A percentile compares a stretch with the other conserved stretches of the same genome.
These are phyloP conservation scores for Mangifera indica DNA, from an alignment of 345 rosid species.

Conservation along the genomic window DNA sequence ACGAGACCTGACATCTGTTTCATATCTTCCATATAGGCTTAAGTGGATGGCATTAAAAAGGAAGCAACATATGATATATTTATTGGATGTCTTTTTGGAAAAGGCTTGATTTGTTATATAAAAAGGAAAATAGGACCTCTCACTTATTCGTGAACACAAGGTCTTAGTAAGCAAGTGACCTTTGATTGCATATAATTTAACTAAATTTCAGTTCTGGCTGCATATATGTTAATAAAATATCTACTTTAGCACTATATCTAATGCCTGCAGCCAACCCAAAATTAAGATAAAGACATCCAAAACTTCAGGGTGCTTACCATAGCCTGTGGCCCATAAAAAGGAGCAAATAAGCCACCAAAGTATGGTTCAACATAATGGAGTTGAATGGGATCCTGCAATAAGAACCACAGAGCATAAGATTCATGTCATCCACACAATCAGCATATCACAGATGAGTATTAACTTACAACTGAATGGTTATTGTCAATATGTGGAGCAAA, in stretches of 20 bases:
- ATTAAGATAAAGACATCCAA: not conserved
- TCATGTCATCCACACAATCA: constrained; percentile 11
- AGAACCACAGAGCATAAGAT: constrained; percentile 15
- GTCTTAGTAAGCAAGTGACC: not conserved
- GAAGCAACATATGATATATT: not conserved
- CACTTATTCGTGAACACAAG: not conserved
- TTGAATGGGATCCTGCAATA: constrained; percentile 44
- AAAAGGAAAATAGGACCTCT: not conserved
- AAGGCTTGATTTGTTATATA: not conserved
- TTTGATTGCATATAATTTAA: not conserved
- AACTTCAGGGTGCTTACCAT: constrained; percentile 34
- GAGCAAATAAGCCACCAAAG: constrained; percentile 41
- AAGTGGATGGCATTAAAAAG: not conserved
- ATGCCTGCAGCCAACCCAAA: not conserved
- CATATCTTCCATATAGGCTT: not conserved
- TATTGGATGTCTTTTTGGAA: not conserved
- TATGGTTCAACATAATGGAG: constrained; percentile 57
- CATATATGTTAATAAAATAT: not conserved
- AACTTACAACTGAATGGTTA: constrained; percentile 38
- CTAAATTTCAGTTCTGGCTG: not conserved
- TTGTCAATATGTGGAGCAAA: constrained; percentile 50
- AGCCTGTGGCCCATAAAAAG: constrained; percentile 48
- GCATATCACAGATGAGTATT: constrained; percentile 10
- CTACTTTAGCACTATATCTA: not conserved
- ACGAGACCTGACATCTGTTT: not conserved